phyloP scores from a whole-genome alignment of 768 basidiomycete species.

The Mycena latifolia region DNA sequence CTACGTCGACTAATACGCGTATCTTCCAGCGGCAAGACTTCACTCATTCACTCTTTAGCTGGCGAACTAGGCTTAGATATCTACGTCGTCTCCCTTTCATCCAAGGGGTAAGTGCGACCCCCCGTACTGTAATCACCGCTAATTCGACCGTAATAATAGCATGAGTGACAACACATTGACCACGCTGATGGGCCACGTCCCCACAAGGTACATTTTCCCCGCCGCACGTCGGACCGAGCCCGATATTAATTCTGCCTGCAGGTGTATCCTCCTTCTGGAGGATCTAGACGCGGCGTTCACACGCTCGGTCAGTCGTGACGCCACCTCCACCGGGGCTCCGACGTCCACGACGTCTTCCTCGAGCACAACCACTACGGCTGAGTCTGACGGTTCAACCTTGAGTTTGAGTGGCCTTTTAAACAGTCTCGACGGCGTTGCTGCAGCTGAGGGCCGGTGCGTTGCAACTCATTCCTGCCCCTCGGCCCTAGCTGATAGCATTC shows the following conservation, averaged over 20 bases:
- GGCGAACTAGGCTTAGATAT: slow-evolving; percentile 91
- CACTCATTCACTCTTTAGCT: slow-evolving; percentile 86
- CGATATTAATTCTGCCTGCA: slow-evolving; percentile 43
- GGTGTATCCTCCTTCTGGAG: slow-evolving; percentile 94
- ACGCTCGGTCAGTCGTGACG: slow-evolving; percentile 86
- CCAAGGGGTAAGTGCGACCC: slow-evolving; percentile 74
- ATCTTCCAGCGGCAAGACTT: slow-evolving; percentile 80
- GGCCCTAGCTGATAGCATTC: slow-evolving; percentile 22
- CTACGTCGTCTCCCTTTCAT: slow-evolving; percentile 89
- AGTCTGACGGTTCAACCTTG: slow-evolving; percentile 80
- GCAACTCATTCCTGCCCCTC: neutral
- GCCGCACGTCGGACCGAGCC: slow-evolving; percentile 3
- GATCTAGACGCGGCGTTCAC: slow-evolving; percentile 95
- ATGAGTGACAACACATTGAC: slow-evolving; percentile 93
- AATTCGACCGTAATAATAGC: slow-evolving; percentile 51
- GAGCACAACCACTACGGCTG: slow-evolving; percentile 55
- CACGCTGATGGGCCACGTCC: slow-evolving; percentile 90
- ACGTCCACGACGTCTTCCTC: slow-evolving; percentile 58
- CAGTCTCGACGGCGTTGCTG: slow-evolving; percentile 88
- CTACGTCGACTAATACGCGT: slow-evolving; percentile 28
- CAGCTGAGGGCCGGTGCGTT: slow-evolving; percentile 86
- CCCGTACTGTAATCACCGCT: slow-evolving; percentile 25
- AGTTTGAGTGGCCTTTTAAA: slow-evolving; percentile 89
- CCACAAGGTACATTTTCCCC: slow-evolving; percentile 67
- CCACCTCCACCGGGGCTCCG: slow-evolving; percentile 81